These are phyloP conservation scores for Tilletia caries DNA, from an alignment of 1,284 basidiomycete genomes.

Conservation along the genomic window DNA sequence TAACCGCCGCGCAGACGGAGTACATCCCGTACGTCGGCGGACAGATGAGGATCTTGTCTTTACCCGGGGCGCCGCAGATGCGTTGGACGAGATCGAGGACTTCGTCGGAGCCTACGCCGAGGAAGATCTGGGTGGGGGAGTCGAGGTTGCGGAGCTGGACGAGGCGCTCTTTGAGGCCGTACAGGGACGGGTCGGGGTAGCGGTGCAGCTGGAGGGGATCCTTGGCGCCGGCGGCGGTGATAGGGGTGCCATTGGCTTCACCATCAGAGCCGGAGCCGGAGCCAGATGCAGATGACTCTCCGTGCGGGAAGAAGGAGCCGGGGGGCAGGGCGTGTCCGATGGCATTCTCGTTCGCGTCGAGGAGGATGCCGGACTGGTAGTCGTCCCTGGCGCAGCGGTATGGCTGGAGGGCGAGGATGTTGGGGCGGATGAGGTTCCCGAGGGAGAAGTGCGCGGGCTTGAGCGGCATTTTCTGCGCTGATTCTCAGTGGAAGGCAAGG, in stretches of 20 bases:
- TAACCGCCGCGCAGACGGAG: slow-evolving; percentile 86
- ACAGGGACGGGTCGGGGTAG: slow-evolving; percentile 81
- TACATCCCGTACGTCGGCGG: slow-evolving; percentile 99
- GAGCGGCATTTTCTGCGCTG: slow-evolving; percentile 25
- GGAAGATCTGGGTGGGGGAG: slow-evolving; percentile 65
- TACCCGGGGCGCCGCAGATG: slow-evolving; percentile 75
- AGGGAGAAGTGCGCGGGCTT: slow-evolving; percentile 54
- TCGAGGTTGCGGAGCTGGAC: slow-evolving; percentile 60
- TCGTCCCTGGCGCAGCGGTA: slow-evolving; percentile 97
- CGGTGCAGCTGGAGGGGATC: slow-evolving; percentile 65
- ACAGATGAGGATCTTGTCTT: slow-evolving; percentile 65
- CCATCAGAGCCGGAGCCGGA: slow-evolving; percentile 13
- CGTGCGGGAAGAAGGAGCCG: slow-evolving; percentile 33
- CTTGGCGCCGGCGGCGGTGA: slow-evolving; percentile 22
- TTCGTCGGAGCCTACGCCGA: slow-evolving; percentile 96
- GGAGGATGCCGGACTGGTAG: slow-evolving; percentile 85
- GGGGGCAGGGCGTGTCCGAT: slow-evolving; percentile 76
- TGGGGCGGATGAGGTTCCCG: slow-evolving; percentile 68
- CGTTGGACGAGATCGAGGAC: slow-evolving; percentile 92
- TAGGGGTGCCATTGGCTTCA: slow-evolving; percentile 18
- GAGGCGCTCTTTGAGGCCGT: slow-evolving; percentile 73
- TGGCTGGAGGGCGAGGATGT: slow-evolving; percentile 85
- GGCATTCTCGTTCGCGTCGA: slow-evolving; percentile 97
- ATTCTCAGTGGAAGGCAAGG: not conserved
- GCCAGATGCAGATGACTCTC: slow-evolving; percentile 16